Conservation (phyloP, 1,139 yeast genomes). For the Candida pseudocylindracea region DNA sequence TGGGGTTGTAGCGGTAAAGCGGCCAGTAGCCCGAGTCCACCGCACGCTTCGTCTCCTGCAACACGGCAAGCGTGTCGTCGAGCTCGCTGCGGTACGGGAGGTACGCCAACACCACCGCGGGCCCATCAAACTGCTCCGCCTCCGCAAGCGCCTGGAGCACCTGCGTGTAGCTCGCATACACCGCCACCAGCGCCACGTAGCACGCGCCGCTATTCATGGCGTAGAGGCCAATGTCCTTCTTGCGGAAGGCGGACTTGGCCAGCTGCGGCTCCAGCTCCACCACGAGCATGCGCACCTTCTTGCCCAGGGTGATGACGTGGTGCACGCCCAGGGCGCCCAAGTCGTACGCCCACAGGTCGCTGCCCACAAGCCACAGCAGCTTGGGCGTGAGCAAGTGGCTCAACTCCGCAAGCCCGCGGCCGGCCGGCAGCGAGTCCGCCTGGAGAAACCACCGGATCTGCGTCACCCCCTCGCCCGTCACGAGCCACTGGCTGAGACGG, state of each 20-base stretch:
- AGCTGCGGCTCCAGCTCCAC: slow-evolving; percentile 79
- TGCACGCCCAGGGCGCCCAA: slow-evolving; percentile 86
- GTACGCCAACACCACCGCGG: slow-evolving; percentile 78
- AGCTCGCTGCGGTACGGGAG: slow-evolving; percentile 51
- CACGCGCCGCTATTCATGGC: slow-evolving; percentile 88
- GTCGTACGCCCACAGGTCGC: slow-evolving; percentile 92
- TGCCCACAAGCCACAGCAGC: slow-evolving; percentile 68
- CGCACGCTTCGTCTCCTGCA: slow-evolving; percentile 74
- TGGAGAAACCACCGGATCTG: neutral
- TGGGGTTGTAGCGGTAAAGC: slow-evolving; percentile 66
- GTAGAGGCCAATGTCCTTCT: slow-evolving; percentile 84
- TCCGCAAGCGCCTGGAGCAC: slow-evolving; percentile 74
- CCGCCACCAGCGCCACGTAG: slow-evolving; percentile 89
- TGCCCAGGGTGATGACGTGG: slow-evolving; percentile 51
- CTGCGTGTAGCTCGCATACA: slow-evolving; percentile 85
- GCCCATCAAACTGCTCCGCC: slow-evolving; percentile 76
- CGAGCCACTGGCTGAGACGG: no score
- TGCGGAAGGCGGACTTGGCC: slow-evolving; percentile 22
- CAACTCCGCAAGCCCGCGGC: no score
- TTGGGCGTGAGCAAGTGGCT: slow-evolving; percentile 2
- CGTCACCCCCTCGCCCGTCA: no score
- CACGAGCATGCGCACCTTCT: slow-evolving; percentile 65
- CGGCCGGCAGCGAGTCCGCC: neutral
- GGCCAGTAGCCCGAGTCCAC: slow-evolving; percentile 96
- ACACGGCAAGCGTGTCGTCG: slow-evolving; percentile 49